phyloP scores from a whole-genome alignment of 768 basidiomycete genomes.

The Suillus brevipes region DNA sequence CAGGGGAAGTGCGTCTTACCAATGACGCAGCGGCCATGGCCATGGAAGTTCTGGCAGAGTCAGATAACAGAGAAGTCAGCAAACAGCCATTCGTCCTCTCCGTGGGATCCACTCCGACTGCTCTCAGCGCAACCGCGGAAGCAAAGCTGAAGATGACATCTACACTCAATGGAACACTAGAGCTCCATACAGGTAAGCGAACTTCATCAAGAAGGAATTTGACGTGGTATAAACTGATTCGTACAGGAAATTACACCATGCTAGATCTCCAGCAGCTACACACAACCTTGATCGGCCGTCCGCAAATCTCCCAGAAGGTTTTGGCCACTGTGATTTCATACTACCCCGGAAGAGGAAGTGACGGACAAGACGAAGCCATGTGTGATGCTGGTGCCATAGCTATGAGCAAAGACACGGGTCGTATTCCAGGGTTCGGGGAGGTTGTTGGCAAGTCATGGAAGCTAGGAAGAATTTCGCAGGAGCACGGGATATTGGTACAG shows the following conservation, averaged over 20 bases:
- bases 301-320: constrained; percentile 65
- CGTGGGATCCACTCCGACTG: constrained; percentile 87
- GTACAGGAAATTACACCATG: constrained; percentile 77
- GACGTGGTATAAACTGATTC: constrained; percentile 4
- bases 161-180: constrained; percentile 59
- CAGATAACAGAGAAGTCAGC: constrained; percentile 32
- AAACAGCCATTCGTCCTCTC: constrained; percentile 65
- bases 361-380: constrained; percentile 70
- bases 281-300: constrained; percentile 60
- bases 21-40: constrained; percentile 63
- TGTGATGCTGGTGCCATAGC: constrained; percentile 85
- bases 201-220: background rate
- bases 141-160: constrained; percentile 44
- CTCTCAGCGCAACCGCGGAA: constrained; percentile 68
- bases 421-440: constrained; percentile 68
- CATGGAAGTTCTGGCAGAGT: constrained; percentile 44
- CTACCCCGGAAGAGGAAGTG: constrained; percentile 66
- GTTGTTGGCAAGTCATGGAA: constrained; percentile 66
- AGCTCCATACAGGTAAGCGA: constrained; percentile 70
- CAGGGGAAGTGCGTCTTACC: constrained; percentile 68
- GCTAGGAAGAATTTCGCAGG: constrained; percentile 68
- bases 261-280: constrained; percentile 83
- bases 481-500: constrained; percentile 71
- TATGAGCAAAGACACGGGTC: constrained; percentile 85
- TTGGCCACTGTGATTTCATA: constrained; percentile 76